Conservation (phyloP, 2,329 filamentous ascomycete genomes). For the Nigrospora sphaerica region DNA sequence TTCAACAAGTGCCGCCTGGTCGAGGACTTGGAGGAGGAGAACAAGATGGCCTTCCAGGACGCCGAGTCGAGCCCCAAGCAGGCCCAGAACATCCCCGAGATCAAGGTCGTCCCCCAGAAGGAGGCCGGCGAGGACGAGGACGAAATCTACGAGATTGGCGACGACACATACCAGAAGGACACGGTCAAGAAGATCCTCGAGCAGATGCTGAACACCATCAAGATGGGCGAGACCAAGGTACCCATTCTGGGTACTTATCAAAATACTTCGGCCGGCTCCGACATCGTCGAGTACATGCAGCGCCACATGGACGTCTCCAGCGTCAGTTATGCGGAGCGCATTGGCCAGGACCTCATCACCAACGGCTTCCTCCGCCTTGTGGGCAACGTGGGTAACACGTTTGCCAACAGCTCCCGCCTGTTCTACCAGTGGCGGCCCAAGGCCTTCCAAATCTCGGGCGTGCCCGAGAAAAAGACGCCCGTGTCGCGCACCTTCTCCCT, state of each 20-base stretch:
- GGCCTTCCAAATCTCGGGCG: conserved; percentile 78
- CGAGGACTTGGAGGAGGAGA: conserved; percentile 96
- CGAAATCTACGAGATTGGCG: conserved; percentile 82
- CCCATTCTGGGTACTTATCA: conserved; percentile 91
- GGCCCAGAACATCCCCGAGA: conserved; percentile 59
- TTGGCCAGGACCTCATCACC: conserved; percentile 85
- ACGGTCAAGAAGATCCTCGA: conserved; percentile 84
- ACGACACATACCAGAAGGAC: conserved; percentile 76
- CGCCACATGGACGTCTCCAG: conserved; percentile 77
- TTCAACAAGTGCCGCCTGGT: conserved; percentile 98
- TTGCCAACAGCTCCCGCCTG: conserved; percentile 95
- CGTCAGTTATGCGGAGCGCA: conserved; percentile 84
- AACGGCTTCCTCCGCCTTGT: conserved; percentile 84
- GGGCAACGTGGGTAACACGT: conserved; percentile 89
- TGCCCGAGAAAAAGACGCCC: conserved; percentile 78
- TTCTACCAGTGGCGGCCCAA: conserved; percentile 96
- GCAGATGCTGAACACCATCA: conserved; percentile 82
- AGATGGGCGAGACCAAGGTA: conserved; percentile 85
- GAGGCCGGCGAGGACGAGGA: conserved; percentile 65
- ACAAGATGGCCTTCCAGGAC: conserved; percentile 94
- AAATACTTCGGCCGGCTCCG: conserved; percentile 84
- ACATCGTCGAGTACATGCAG: conserved; percentile 94
- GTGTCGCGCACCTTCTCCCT: conserved; percentile 70
- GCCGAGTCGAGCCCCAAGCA: conserved; percentile 62
- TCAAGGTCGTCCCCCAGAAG: conserved; percentile 72